These are phyloP conservation scores for Trifolium repens DNA, from an alignment of 306 rosid species.

Conservation along the genomic window DNA sequence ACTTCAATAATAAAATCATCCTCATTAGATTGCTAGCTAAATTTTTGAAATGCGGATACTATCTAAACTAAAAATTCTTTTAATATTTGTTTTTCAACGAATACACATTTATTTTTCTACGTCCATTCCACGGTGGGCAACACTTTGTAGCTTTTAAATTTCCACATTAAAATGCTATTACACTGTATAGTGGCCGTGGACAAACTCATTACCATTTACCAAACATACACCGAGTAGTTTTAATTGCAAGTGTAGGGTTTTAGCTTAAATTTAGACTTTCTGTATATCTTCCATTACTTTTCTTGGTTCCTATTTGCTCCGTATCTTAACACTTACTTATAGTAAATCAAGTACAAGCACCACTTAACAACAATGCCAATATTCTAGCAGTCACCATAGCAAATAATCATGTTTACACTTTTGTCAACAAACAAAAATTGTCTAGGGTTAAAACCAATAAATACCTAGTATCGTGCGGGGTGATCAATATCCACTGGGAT, in stretches of 20 bases:
- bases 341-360: not conserved
- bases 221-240: not conserved
- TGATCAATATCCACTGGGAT: conserved; percentile 92
- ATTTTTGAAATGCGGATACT: not conserved
- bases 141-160: too few species aligned
- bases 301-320: not conserved
- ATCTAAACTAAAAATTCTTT: conserved; percentile 7
- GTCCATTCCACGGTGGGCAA: too few species aligned
- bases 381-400: not conserved
- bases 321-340: not conserved
- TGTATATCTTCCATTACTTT: not conserved
- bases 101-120: not conserved
- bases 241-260: not conserved
- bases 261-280: not conserved
- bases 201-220: too few species aligned
- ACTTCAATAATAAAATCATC: not conserved
- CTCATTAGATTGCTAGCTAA: not conserved
- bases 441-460: conserved; percentile 41
- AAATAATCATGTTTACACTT: not conserved
- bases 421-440: not conserved
- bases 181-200: too few species aligned
- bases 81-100: not conserved
- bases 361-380: not conserved
- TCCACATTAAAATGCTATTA: too few species aligned
- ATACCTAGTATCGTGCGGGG: conserved; percentile 94